These are phyloP conservation scores for Trypanosoma vivax DNA, from an alignment of 208 protist genomes.

Conservation along the genomic window DNA sequence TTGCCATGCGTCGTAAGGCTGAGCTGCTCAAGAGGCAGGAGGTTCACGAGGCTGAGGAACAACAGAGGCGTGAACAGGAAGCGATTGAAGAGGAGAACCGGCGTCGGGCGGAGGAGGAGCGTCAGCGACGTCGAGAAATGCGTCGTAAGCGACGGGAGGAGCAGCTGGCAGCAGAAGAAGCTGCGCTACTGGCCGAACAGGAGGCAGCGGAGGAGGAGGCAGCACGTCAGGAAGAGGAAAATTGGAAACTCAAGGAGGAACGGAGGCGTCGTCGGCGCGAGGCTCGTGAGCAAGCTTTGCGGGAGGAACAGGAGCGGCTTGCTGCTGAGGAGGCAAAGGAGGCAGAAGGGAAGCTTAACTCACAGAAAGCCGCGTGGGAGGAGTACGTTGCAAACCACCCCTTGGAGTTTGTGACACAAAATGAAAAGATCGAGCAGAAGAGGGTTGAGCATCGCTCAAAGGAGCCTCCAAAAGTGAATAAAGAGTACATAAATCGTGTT, in stretches of 20 bases:
- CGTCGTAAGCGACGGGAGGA: constrained; percentile 27
- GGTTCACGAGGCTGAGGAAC: constrained; percentile 24
- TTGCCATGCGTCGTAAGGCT: constrained; percentile 27
- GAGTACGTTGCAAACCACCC: constrained; percentile 71
- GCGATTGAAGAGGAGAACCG: constrained; percentile 38
- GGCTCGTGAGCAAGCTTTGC: constrained; percentile 43
- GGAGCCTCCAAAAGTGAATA: constrained; percentile 30
- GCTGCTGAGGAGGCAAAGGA: constrained; percentile 35
- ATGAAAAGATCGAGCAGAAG: constrained; percentile 58
- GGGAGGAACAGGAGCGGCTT: constrained; percentile 61
- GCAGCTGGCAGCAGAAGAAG: constrained; percentile 21
- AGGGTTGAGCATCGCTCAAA: constrained; percentile 47
- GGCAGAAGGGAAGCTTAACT: constrained; percentile 22
- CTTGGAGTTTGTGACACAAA: constrained; percentile 39
- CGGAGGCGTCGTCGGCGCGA: constrained; percentile 43
- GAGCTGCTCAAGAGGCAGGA: constrained; percentile 22
- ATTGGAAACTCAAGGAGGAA: constrained; percentile 26
- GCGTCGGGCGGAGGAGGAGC: constrained; percentile 23
- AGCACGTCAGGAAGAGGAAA: constrained; percentile 23
- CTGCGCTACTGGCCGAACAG: constrained; percentile 19
- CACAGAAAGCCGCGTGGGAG: constrained; percentile 70
- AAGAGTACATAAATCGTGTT: constrained; percentile 47
- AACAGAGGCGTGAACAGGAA: constrained; percentile 21
- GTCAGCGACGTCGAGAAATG: constrained; percentile 32
- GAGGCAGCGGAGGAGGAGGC: constrained; percentile 35